Conservation (phyloP, 805 yeast species). For the Cyberlindnera sargentensis region DNA sequence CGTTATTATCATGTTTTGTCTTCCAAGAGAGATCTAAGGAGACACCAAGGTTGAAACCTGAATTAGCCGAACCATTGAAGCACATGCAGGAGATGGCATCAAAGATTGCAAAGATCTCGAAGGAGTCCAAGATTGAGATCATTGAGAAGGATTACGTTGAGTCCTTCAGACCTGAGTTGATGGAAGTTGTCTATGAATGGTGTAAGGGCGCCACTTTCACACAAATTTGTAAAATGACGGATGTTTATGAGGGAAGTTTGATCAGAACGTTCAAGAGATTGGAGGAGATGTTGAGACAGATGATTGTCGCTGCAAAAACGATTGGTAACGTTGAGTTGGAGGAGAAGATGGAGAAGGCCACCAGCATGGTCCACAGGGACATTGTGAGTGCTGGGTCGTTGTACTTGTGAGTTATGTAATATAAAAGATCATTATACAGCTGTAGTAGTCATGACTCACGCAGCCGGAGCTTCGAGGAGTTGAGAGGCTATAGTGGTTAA, state of each 20-base stretch:
- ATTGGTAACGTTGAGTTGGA: constrained; percentile 87
- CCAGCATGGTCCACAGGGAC: constrained; percentile 87
- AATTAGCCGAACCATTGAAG: constrained; percentile 86
- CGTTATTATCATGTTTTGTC: constrained; percentile 87
- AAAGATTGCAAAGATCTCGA: constrained; percentile 81
- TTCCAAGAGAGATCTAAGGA: constrained; percentile 95
- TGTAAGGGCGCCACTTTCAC: constrained; percentile 94
- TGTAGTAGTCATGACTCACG: too few relatives aligned
- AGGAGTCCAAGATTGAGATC: constrained; percentile 84
- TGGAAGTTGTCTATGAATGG: constrained; percentile 98
- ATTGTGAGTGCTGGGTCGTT: constrained; percentile 95
- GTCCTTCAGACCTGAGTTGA: constrained; percentile 82
- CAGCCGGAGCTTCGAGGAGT: too few relatives aligned
- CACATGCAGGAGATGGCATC: constrained; percentile 86
- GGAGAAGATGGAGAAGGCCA: constrained; percentile 81
- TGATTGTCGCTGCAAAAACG: constrained; percentile 86
- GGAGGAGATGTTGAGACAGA: constrained; percentile 87
- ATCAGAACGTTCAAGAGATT: constrained; percentile 91
- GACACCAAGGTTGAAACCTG: constrained; percentile 78
- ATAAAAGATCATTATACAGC: too few relatives aligned
- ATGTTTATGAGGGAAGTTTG: constrained; percentile 94
- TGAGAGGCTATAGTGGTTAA: too few relatives aligned
- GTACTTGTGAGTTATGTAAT: constrained; percentile 37
- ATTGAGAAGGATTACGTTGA: constrained; percentile 91
- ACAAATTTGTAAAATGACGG: constrained; percentile 97